Evolutionary conservation across 345 rosid species (phyloP), one percentile per base, ranked within the genome.

Genomic region (Durio zibethinus): DNA sequence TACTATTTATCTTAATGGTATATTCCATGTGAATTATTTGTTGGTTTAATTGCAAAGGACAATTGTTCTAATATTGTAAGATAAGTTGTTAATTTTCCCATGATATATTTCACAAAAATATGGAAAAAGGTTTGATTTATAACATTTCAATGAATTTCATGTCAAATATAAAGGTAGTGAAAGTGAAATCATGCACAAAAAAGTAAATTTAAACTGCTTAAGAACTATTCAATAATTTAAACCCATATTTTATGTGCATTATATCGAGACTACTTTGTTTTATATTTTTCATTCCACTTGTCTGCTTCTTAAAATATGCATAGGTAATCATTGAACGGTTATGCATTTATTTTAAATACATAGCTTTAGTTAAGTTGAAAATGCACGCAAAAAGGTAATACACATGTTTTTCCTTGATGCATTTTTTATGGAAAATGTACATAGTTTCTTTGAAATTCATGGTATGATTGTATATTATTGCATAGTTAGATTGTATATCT

Each of bases 1-100:
- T 81, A 93, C 97, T 80, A 90, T 94, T 77, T 92, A 43, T 78
- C 98, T 97, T 75, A 97, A 94, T 79, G 98, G 98, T 94, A 90
- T 70, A 87, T 11, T 73, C 21, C 21, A 16, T 73, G 33, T 29
- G 61, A 16, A 23, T 78, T 35, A 43, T 54, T 60, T 48, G 47
- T 56, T 73, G 40, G 23, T 52, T 10, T 53, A 62, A 29, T 77
- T 16, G 6, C 54, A 15, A 50, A 50, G 54, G n/a, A 0, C 0
- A 0, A 15, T n/a, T n/a, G n/a, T n/a, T n/a, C n/a, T n/a, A n/a
- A n/a, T n/a, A n/a, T n/a, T n/a, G n/a, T n/a, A n/a, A n/a, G n/a
- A n/a, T n/a, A n/a, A n/a, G n/a, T 50, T 50, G n/a, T 50, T 50
- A 15, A 6, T 16, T 50, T 31, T 36, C 10, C 43, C n/a, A 14